Conservation (phyloP, 495 filamentous ascomycete species). For the Neurospora intermedia region DNA sequence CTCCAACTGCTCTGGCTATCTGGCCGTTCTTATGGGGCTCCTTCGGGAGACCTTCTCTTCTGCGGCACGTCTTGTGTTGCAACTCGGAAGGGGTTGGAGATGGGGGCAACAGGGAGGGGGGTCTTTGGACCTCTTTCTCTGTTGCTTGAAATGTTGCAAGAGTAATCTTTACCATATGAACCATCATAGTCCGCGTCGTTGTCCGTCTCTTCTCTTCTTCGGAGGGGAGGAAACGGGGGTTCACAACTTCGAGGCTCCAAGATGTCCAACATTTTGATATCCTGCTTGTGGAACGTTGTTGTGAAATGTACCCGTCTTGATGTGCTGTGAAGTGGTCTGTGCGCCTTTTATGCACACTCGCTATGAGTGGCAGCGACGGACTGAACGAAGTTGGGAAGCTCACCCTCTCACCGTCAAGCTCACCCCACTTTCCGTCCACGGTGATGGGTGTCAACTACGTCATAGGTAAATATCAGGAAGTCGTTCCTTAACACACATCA, state of each 20-base stretch:
- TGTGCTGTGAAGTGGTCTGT: neutral
- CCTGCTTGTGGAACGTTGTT: neutral
- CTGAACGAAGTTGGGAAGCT: neutral
- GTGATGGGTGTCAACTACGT: neutral
- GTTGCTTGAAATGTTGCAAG: slow-evolving; percentile 30
- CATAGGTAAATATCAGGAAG: neutral
- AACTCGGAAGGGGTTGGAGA: slow-evolving; percentile 33
- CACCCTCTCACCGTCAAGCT: neutral
- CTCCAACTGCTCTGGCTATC: slow-evolving; percentile 27
- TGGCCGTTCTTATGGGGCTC: slow-evolving; percentile 24
- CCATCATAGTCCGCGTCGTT: slow-evolving; percentile 46
- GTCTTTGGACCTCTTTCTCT: neutral
- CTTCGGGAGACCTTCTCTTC: slow-evolving; percentile 31
- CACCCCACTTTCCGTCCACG: neutral
- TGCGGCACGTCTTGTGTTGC: slow-evolving; percentile 35
- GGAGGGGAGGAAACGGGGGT: neutral
- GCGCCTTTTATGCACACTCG: neutral
- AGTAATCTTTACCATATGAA: slow-evolving; percentile 24
- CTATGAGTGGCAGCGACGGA: neutral
- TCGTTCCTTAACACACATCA: neutral
- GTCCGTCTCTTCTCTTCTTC: slow-evolving; percentile 17
- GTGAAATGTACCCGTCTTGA: slow-evolving; percentile 1
- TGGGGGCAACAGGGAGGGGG: slow-evolving; percentile 8
- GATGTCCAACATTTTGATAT: slow-evolving; percentile 37
- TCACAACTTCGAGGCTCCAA: slow-evolving; percentile 42